phyloP scores from a whole-genome alignment of 208 protist species.

The Trypanosoma platydactyli region DNA sequence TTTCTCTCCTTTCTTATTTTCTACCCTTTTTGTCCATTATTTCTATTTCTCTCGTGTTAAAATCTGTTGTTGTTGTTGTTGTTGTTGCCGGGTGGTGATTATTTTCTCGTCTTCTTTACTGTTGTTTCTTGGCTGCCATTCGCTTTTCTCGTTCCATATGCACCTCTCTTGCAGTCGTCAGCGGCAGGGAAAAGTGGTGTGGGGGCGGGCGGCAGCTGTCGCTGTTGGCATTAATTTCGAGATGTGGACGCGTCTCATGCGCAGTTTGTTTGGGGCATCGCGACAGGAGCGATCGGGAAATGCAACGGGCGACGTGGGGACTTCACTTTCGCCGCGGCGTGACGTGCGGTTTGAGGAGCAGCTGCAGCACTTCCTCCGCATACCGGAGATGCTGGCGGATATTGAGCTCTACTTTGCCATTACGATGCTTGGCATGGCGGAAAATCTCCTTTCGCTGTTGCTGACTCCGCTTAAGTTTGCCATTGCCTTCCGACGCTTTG shows the following conservation, averaged over 20 bases:
- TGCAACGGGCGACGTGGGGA: not conserved
- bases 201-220: not conserved
- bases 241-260: slow-evolving; percentile 11
- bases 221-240: not conserved
- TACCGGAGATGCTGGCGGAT: slow-evolving; percentile 35
- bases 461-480: slow-evolving; percentile 34
- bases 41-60: not conserved
- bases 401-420: slow-evolving; percentile 42
- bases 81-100: not conserved
- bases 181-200: too few species aligned
- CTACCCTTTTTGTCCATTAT: not conserved
- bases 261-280: slow-evolving; percentile 22
- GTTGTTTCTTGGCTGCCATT: slow-evolving; percentile 6
- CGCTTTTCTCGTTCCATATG: not conserved
- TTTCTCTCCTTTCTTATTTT: slow-evolving; percentile 13
- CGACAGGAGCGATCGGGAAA: slow-evolving; percentile 2
- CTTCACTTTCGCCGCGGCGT: not conserved
- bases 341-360: slow-evolving; percentile 17
- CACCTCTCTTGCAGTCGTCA: too few species aligned
- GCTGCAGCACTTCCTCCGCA: slow-evolving; percentile 32
- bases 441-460: slow-evolving; percentile 35
- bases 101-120: not conserved
- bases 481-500: slow-evolving; percentile 21
- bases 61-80: slow-evolving; percentile 1
- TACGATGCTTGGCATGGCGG: slow-evolving; percentile 31